phyloP scores from a whole-genome alignment of 768 basidiomycete genomes.

The Mycena epipterygia region DNA sequence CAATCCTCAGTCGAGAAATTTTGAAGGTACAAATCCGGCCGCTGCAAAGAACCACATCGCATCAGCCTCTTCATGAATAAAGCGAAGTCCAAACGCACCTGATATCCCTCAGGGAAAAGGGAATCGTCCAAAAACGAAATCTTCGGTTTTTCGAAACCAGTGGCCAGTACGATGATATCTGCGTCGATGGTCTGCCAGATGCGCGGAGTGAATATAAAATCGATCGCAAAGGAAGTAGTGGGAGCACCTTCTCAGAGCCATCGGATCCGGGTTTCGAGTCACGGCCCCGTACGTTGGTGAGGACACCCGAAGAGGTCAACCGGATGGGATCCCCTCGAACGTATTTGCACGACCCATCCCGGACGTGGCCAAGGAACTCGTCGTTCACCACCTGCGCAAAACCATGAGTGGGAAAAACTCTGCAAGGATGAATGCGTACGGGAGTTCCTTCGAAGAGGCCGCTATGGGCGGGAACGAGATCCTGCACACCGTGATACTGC shows the following conservation, averaged over 20 bases:
- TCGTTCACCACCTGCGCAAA: slow-evolving; percentile 62
- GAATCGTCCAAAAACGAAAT: slow-evolving; percentile 61
- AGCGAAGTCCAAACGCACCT: slow-evolving; percentile 43
- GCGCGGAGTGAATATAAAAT: not conserved
- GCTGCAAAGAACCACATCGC: slow-evolving; percentile 33
- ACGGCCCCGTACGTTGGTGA: slow-evolving; percentile 53
- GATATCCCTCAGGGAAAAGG: slow-evolving; percentile 64
- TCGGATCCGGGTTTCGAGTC: slow-evolving; percentile 49
- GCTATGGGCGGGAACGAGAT: slow-evolving; percentile 54
- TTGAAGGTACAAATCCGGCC: slow-evolving; percentile 66
- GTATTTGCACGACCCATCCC: slow-evolving; percentile 57
- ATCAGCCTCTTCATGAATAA: not conserved
- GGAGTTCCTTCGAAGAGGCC: slow-evolving; percentile 65
- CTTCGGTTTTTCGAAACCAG: slow-evolving; percentile 63
- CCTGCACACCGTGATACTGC: slow-evolving; percentile 61
- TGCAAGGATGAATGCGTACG: slow-evolving; percentile 36
- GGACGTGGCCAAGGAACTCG: slow-evolving; percentile 61
- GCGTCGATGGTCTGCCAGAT: slow-evolving; percentile 49
- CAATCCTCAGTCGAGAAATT: slow-evolving; percentile 70
- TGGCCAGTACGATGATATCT: slow-evolving; percentile 66
- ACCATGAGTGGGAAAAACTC: not conserved
- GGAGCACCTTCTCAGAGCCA: slow-evolving; percentile 41
- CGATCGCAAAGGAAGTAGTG: not conserved
- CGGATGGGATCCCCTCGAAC: slow-evolving; percentile 60
- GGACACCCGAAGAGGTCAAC: slow-evolving; percentile 51